Base-by-base conservation (phyloP, 345 rosid genomes). In the Hypericum perforatum region DNA sequence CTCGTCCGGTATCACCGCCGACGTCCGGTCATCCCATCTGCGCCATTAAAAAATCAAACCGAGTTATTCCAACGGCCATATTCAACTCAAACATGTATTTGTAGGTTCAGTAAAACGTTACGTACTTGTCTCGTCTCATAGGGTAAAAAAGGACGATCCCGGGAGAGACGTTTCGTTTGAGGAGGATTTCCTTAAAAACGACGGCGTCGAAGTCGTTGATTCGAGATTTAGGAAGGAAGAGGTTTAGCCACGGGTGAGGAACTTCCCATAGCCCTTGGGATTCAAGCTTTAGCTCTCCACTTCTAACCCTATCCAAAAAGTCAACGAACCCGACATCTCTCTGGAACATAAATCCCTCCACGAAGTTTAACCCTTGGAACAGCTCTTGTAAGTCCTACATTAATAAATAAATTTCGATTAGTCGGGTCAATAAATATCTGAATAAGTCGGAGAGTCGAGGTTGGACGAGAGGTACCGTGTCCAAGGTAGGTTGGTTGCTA, bases 161-260 rank as follows among this genome's bases (percentile, higher is more conserved):
- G 0, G 81, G 63, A 11, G 96, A 85, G 13, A 87, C 66, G 60
- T 76, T 82, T 14, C 72, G 73, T 56, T 72, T 65, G 9, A 88
- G 95, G 40, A 92, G 70, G 66, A 92, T 71, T 57, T 65, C 73
- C 45, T 43, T 71, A 68, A 92, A 75, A 58, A 88, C 85, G 49
- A 84, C 90, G 2, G 78, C 58, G 45, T 80, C 70, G 78, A 92
- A 88, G 41, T 77, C 78, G 0, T 40, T 15, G 10, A 92, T 81
- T 9, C 67, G 65, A 49, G 98, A 92, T 68, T 62, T 70, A 3
- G 98, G 96, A 12, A 92, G 62, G 16, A 92, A 88, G 1, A 92
- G 70, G 50, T 88, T 92, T 39, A 88, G 64, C 98, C 98, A 92
- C 36, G 98, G 98, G 72, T 92, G 98, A 42, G 98, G 95, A 72